Evolutionary conservation across 1,139 yeast species (phyloP).

Genomic region (Zygoascus hellenicus): DNA sequence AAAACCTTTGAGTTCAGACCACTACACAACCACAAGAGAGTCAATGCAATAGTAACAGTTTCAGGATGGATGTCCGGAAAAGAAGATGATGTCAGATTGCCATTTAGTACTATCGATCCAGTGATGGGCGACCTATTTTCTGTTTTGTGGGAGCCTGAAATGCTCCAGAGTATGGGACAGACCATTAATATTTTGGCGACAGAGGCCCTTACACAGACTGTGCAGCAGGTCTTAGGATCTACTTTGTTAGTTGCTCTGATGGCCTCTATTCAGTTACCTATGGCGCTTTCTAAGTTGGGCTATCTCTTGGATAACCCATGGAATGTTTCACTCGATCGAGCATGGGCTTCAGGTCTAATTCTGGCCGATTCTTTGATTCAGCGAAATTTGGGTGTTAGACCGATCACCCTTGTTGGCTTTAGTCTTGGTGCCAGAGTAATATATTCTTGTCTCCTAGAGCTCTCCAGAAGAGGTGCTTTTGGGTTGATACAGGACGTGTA

Average conservation of each 20-base stretch:
- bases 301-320: constrained; percentile 94
- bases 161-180: constrained; percentile 94
- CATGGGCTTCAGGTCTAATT: constrained; percentile 93
- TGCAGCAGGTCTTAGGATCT: constrained; percentile 91
- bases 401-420: constrained; percentile 88
- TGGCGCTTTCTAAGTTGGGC: constrained; percentile 83
- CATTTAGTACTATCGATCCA: constrained; percentile 95
- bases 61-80: constrained; percentile 98
- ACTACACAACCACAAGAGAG: constrained; percentile 81
- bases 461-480: constrained; percentile 78
- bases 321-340: constrained; percentile 94
- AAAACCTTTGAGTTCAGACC: constrained; percentile 92
- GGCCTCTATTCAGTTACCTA: constrained; percentile 93
- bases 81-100: constrained; percentile 92
- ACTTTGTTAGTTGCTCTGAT: constrained; percentile 87
- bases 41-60: constrained; percentile 82
- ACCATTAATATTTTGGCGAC: constrained; percentile 90
- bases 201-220: constrained; percentile 86
- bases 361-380: constrained; percentile 86
- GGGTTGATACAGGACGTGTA: constrained; percentile 89
- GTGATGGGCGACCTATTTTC: constrained; percentile 96
- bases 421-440: constrained; percentile 92
- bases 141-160: constrained; percentile 95
- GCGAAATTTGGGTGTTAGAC: constrained; percentile 87
- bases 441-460: constrained; percentile 80